Evolutionary conservation across 1,284 basidiomycete genomes (phyloP), one percentile per base, ranked within the genome.

Genomic region (Malassezia furfur): DNA sequence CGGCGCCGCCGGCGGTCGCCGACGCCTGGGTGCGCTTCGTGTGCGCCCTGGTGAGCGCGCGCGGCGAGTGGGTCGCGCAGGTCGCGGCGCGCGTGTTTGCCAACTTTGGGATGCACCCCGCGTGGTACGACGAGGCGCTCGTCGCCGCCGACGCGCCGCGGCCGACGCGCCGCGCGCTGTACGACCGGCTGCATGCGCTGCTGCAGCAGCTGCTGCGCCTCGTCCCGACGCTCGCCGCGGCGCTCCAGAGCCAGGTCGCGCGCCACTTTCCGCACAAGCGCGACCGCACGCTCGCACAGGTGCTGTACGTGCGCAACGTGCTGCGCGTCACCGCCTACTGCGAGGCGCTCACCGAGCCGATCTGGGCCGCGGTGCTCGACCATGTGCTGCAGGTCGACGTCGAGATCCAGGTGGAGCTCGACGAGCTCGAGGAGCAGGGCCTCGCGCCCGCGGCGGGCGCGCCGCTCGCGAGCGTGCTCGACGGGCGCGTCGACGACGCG

Each of bases 301-400:
- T 87, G 17, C 88, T 90, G 0, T 99, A 91, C 74, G 87, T 96
- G 60, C 84, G 88, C 54, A 99, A 98, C 75, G 77, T 91, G 22
- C 80, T 96, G 25, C 82, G 83, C 44, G 78, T 98, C 36, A 86
- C 85, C 6, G 82, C 84, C 36, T 98, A 96, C 76, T 96, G 91
- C 69, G 85, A 88, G 0, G 90, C 91, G 72, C 78, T 98, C 7
- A 81, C 84, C 0, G 88, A 91, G 65, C 84, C 85, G 58, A 85
- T 96, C 37, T 79, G 96, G 50, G 83, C 84, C 1, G 83, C 85
- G 0, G 86, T 96, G 38, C 81, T 96, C 15, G 91, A 94, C 73
- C 83, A 89, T 15, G 87, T 91, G 41, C 85, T 98, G 37, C 85
- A 93, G 74, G 89, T 98, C 56, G 94, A 99, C 74, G 91, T 93